Conservation (phyloP, 1,284 basidiomycete species). For the Marasmius fiardii region DNA sequence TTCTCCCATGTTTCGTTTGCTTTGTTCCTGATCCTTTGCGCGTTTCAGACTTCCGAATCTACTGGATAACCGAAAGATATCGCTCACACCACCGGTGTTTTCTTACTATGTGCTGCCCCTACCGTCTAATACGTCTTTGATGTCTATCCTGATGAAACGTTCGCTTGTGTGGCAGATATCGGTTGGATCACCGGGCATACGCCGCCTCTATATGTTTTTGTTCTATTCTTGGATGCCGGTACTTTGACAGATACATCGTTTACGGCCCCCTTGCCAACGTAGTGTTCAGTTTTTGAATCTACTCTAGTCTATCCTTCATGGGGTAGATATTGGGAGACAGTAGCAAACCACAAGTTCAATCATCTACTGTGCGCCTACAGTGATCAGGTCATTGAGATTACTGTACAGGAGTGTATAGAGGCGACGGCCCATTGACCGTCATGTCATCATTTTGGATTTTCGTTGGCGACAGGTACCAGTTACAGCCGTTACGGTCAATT, state of each 20-base stretch:
- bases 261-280: constrained; percentile 95
- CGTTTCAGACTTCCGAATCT: constrained; percentile 81
- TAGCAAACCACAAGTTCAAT: constrained; percentile 91
- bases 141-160: constrained; percentile 87
- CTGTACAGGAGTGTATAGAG: too few relatives aligned
- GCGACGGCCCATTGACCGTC: too few relatives aligned
- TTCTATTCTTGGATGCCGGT: constrained; percentile 8
- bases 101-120: constrained; percentile 84
- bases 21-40: not conserved
- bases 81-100: constrained; percentile 93
- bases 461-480: too few relatives aligned
- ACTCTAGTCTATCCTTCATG: constrained; percentile 97
- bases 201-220: constrained; percentile 19
- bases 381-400: constrained; percentile 93
- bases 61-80: constrained; percentile 98
- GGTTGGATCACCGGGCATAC: constrained; percentile 99
- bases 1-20: not conserved
- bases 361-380: constrained; percentile 95
- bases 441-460: too few relatives aligned
- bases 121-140: constrained; percentile 98
- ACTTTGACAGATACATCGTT: constrained; percentile 75
- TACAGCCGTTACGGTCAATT: too few relatives aligned
- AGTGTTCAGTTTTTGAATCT: constrained; percentile 90
- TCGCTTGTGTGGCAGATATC: constrained; percentile 98
- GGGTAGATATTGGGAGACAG: constrained; percentile 95